Base-by-base conservation (phyloP, 495 filamentous ascomycete species). In the Peziza echinospora region DNA sequence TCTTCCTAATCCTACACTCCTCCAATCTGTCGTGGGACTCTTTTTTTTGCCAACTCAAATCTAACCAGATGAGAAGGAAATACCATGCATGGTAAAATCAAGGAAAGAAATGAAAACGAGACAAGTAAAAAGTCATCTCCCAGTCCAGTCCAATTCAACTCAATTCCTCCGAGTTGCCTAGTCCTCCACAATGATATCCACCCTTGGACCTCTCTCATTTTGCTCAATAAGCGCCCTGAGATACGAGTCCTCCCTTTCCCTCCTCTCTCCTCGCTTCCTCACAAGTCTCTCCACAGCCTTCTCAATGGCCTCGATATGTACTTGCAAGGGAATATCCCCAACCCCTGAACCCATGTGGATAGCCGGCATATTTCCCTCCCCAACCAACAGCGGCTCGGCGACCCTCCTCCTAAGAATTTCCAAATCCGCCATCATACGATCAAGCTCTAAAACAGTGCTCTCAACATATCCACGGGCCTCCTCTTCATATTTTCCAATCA, bases 391-490 rank as follows among this genome's bases (percentile, higher is more conserved):
- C 5, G 57, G 57, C 26, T 60, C 53, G 8, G 57, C 57, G 0
- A 60, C 57, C 10, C 57, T 51, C 34, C 57, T 39, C 8, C 57
- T 28, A 5, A 60, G 39, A 30, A 53, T 53, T 41, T 60, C 57
- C 16, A 60, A 34, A 41, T 60, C 57, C 5, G 57, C 53, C 11
- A 53, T 59, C 57, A 60, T 60, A 16, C 57, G 52, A 11, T 59
- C 53, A 3, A 60, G 45, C 56, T 60, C 57, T 5, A 60, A 34
- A 19, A 60, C 50, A 3, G 57, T 60, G 17, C 54, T 55, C 45
- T 60, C 57, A 2, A 60, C 57, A 16, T 60, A 60, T 4, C 57
- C 57, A 5, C 57, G 24, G 16, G 57, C 57, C 44, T 60, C 53
- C 23, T 60, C 57, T 26, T 60, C 57, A 34, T 60, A 60, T 26